phyloP scores from a whole-genome alignment of 768 basidiomycete genomes.

The Termitomyces eurrhizus region DNA sequence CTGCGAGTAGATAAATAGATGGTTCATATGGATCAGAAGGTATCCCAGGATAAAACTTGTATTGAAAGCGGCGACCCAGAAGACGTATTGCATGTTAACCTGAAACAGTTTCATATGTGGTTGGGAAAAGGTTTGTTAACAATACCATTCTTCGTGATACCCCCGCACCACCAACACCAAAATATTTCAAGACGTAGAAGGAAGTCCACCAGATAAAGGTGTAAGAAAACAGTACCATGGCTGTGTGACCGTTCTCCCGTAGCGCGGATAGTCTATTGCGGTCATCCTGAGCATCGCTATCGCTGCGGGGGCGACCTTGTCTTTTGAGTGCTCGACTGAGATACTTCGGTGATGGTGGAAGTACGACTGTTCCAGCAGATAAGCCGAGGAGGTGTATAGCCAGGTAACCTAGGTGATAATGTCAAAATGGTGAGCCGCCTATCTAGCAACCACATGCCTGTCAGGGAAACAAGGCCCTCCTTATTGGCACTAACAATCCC shows the following conservation, averaged over 20 bases:
- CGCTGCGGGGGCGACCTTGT: constrained; percentile 5
- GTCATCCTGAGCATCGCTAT: constrained; percentile 10
- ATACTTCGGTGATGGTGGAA: constrained; percentile 74
- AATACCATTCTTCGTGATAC: constrained; percentile 46
- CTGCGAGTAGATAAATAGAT: constrained; percentile 31
- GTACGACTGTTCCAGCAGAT: constrained; percentile 72
- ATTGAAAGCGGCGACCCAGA: constrained; percentile 91
- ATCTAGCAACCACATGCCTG: constrained; percentile 39
- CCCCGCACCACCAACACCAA: constrained; percentile 37
- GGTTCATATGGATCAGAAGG: constrained; percentile 67
- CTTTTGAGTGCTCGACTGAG: constrained; percentile 54
- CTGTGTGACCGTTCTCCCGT: constrained; percentile 69
- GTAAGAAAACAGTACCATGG: constrained; percentile 74
- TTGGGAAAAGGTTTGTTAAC: not conserved
- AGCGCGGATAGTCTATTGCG: constrained; percentile 24
- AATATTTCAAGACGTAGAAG: constrained; percentile 35
- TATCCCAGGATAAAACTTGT: constrained; percentile 81
- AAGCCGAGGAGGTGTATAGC: constrained; percentile 86
- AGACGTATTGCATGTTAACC: constrained; percentile 86
- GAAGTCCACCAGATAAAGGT: constrained; percentile 74
- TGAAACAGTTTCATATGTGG: constrained; percentile 22
- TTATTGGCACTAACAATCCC: constrained; percentile 79
- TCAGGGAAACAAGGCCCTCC: constrained; percentile 82
- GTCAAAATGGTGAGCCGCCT: not conserved
- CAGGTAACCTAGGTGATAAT: constrained; percentile 63